Conservation (phyloP, 192 early-diverging fungal genomes). For the Linnemannia zychae region DNA sequence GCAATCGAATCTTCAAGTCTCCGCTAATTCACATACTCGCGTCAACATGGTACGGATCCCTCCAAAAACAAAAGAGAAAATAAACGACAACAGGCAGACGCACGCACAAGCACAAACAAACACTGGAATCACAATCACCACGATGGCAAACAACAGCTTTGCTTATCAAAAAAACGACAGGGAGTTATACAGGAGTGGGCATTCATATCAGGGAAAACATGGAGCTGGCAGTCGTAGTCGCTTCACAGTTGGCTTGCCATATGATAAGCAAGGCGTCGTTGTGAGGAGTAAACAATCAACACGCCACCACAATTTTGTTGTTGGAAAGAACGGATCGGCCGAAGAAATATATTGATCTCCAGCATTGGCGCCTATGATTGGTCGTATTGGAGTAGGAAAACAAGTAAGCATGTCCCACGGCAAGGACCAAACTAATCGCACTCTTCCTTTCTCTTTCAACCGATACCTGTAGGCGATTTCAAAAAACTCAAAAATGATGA, state of each 20-base stretch:
- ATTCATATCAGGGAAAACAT: background rate
- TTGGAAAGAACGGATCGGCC: background rate
- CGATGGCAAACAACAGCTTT: background rate
- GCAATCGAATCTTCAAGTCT: conserved; percentile 5
- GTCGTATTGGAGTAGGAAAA: background rate
- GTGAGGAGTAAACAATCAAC: background rate
- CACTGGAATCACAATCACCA: background rate
- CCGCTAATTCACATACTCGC: background rate
- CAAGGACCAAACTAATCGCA: background rate
- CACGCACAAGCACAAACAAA: background rate
- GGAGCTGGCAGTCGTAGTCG: background rate
- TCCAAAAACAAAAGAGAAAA: background rate
- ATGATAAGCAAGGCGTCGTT: background rate
- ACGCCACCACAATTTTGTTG: background rate
- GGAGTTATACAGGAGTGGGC: background rate
- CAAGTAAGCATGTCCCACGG: background rate
- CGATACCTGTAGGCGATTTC: conserved; percentile 65
- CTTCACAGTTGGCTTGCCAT: background rate
- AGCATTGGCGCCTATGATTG: background rate
- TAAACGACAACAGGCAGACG: background rate
- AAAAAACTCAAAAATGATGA: conserved; percentile 92
- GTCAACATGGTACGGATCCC: background rate
- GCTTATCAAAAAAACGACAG: background rate
- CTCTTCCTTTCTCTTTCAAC: background rate
- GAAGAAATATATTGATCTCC: background rate